Base-by-base conservation (phyloP, 2,329 filamentous ascomycete species). In the Dendrostoma leiphaemia region DNA sequence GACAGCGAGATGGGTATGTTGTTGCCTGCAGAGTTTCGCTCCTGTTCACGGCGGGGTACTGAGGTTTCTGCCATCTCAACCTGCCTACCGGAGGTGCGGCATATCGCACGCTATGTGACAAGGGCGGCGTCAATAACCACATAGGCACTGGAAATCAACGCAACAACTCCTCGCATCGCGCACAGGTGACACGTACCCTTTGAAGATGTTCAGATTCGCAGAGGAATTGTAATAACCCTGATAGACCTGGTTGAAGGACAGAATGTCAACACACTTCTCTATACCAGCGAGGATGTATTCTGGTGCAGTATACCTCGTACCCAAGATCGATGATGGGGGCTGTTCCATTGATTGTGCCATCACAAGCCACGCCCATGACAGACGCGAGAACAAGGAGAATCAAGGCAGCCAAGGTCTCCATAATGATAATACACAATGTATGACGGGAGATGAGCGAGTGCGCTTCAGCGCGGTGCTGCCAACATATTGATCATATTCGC, bases 151-250 rank as follows among this genome's bases (percentile, higher is more conserved):
- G 3, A 15, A 23, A 19, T 28, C 1, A 35, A 8, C 15, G n/a
- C n/a, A n/a, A 19, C 6, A 5, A 1, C n/a, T 8, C 7, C 2
- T 12, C 1, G 13, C 6, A 24, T 13, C 13, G 9, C 3, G 13
- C 4, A 10, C 31, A 3, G 23, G 10, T 13, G 2, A 24, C 4
- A 34, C 19, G 17, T 31, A 46, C 50, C 50, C 50, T 29, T 53
- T 53, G 19, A 47, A 53, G 17, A 53, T 26, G 6, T 53, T 53
- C 19, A 48, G 15, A 10, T 40, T 12, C 3, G 50, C 23, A 12
- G 32, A 47, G 13, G 40, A 24, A 26, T 53, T 53, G n/a, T 47
- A 41, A n/a, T 53, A 53, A 13, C 50, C 50, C 15, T 38, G 8
- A 10, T 53, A 53, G 6, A 47, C 13, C 44, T 46, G 17, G 12